Evolutionary conservation across 176 grass and related monocot genomes (phyloP).

Genomic region (Carex littledalei): DNA sequence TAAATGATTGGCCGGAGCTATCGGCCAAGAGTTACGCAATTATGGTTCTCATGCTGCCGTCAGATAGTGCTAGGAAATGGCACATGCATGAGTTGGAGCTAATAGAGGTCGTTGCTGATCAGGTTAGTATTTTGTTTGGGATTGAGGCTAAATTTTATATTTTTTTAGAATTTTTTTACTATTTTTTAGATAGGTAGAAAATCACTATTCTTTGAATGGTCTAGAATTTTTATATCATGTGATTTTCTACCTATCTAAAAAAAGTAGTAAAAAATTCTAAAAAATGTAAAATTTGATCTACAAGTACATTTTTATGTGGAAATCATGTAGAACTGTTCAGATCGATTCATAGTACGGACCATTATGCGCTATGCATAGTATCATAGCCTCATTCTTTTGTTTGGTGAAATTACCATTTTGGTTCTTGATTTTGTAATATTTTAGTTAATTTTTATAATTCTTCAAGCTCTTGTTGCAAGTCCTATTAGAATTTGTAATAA

Average conservation of each 20-base stretch:
- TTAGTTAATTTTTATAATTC: neutral
- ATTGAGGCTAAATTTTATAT: no score
- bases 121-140: conserved; percentile 22
- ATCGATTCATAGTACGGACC: no score
- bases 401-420: neutral
- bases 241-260: no score
- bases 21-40: conserved; percentile 42
- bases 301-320: no score
- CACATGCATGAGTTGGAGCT: conserved; percentile 47
- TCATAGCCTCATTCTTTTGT: neutral
- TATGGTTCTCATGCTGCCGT: conserved; percentile 60
- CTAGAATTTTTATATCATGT: no score
- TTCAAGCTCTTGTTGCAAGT: neutral
- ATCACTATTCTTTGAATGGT: no score
- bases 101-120: conserved; percentile 51
- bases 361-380: no score
- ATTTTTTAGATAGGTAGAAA: no score
- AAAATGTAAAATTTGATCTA: no score
- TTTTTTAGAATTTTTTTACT: no score
- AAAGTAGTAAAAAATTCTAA: no score
- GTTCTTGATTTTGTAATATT: neutral
- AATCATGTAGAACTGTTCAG: no score
- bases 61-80: conserved; percentile 49
- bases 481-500: neutral
- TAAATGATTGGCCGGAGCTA: conserved; percentile 50